These are phyloP conservation scores for Neurospora sp. DNA, from an alignment of 2,329 filamentous ascomycete genomes.

Conservation along the genomic window DNA sequence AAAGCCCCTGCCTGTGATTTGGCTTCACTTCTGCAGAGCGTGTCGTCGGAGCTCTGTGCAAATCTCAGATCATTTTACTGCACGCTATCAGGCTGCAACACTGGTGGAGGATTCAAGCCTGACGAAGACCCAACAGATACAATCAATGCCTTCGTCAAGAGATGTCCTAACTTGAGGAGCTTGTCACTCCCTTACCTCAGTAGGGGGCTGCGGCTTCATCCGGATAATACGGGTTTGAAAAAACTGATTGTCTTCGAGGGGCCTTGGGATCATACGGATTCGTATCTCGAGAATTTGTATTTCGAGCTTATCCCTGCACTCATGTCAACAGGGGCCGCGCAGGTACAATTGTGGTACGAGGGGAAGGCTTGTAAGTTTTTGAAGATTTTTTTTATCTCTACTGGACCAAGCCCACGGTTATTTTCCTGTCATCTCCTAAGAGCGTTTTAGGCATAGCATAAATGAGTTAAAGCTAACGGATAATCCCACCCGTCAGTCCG, in stretches of 20 bases:
- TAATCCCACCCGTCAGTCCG: neutral
- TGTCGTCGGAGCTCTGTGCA: neutral
- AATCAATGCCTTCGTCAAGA: neutral
- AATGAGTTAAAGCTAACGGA: neutral
- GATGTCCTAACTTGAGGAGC: neutral
- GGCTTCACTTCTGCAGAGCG: neutral
- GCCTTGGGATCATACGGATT: rapidly evolving
- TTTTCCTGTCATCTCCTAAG: neutral
- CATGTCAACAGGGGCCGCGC: neutral
- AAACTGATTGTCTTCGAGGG: neutral
- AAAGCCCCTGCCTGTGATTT: neutral
- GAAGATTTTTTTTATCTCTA: neutral
- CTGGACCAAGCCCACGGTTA: neutral
- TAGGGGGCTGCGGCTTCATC: neutral
- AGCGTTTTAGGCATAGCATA: neutral
- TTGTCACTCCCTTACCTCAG: neutral
- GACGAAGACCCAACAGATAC: neutral
- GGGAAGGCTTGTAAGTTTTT: neutral
- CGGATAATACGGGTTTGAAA: neutral
- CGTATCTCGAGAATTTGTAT: neutral
- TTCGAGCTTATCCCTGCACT: neutral
- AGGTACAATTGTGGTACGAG: neutral
- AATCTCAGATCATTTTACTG: neutral
- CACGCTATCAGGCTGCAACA: neutral
- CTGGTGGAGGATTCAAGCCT: neutral